A percentile compares a stretch with the other conserved stretches of the same genome.
Conservation (phyloP, 352 stramenopile species). For the Pythium guiyangense region DNA sequence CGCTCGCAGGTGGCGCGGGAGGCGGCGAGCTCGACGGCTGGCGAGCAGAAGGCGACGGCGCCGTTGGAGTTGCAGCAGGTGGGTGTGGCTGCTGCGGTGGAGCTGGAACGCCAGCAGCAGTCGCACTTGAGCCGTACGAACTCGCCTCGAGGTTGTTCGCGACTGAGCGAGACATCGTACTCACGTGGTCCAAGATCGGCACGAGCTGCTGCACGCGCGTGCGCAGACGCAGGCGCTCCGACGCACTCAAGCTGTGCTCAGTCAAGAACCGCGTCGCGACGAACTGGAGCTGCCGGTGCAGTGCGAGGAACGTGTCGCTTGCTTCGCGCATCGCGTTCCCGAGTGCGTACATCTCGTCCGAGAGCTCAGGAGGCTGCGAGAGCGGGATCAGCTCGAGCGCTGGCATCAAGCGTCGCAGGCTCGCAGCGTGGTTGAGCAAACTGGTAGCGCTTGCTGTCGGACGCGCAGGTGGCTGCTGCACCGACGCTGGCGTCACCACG, state of each 20-base stretch:
- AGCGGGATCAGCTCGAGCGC: constrained; percentile 19
- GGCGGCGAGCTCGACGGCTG: not conserved
- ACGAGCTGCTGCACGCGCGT: constrained; percentile 20
- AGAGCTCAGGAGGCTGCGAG: constrained; percentile 16
- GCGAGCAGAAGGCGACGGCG: not conserved
- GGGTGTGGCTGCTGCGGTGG: too few relatives aligned
- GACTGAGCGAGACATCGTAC: constrained; percentile 8
- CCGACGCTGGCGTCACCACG: too few relatives aligned
- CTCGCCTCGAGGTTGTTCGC: constrained; percentile 13
- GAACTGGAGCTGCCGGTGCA: constrained; percentile 31
- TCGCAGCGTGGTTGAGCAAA: constrained; percentile 18
- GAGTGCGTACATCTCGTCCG: constrained; percentile 23
- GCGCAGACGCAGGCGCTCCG: constrained; percentile 19
- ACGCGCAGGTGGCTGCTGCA: not conserved
- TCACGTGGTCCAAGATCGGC: constrained; percentile 15
- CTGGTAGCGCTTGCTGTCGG: not conserved
- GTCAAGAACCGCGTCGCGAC: constrained; percentile 20
- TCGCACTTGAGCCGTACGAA: constrained; percentile 8
- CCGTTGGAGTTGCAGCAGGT: not conserved
- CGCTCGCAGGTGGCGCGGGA: not conserved
- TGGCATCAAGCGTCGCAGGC: constrained; percentile 23
- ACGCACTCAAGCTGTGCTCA: constrained; percentile 18
- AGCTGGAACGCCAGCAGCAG: not conserved
- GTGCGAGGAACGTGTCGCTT: constrained; percentile 27
- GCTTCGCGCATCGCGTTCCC: constrained; percentile 25